Evolutionary conservation across 176 grass and related monocot species (phyloP).

Genomic region (Cymbopogon citratus): DNA sequence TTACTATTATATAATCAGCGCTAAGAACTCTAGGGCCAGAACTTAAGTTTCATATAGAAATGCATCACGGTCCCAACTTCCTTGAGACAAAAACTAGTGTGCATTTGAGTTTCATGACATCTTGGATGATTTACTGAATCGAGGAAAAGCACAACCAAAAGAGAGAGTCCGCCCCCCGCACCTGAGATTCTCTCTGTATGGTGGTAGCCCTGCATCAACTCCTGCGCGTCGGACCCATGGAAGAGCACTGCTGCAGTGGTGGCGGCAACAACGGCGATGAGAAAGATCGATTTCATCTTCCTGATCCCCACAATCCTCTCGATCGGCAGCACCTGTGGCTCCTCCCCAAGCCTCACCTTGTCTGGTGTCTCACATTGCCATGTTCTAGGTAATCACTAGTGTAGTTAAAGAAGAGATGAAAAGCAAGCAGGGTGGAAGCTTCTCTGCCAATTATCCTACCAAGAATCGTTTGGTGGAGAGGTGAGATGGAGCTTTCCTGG

Average conservation of each 20-base stretch:
- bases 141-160: neutral
- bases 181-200: constrained; percentile 2
- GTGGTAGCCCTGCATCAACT: neutral
- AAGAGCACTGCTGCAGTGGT: neutral
- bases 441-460: constrained; percentile 6
- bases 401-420: neutral
- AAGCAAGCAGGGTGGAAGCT: neutral
- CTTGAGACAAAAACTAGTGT: neutral
- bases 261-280: neutral
- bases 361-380: neutral
- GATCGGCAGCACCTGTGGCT: too few relatives aligned
- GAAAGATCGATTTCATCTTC: neutral
- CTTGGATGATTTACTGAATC: neutral
- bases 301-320: neutral
- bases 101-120: neutral
- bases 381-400: neutral
- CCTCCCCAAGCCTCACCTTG: neutral
- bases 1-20: too few relatives aligned
- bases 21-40: neutral
- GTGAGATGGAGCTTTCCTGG: constrained; percentile 15
- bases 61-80: neutral
- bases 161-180: neutral
- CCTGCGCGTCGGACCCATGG: neutral
- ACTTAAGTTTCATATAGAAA: neutral
- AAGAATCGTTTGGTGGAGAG: constrained; percentile 18